A percentile compares a stretch with the other conserved stretches of the same genome.
phyloP scores from a whole-genome alignment of 2,329 filamentous ascomycete genomes.

The Calonectria montana region DNA sequence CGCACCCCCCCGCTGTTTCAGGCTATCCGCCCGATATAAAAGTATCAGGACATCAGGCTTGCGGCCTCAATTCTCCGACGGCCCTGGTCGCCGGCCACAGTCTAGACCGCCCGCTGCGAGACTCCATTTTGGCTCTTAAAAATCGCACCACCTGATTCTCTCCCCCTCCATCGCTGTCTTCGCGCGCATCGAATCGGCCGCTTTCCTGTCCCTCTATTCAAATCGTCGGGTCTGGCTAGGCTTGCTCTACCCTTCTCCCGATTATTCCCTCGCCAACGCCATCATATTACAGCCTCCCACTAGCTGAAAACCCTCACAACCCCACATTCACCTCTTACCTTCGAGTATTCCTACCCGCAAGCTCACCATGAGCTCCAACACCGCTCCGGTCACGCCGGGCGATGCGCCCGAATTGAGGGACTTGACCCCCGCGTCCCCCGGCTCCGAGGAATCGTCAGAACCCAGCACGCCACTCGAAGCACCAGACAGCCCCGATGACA shows the following conservation, averaged over 20 bases:
- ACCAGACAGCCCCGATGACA: conserved; percentile 49
- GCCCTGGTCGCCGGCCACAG: conserved; percentile 31
- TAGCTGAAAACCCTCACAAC: conserved; percentile 11
- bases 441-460: conserved; percentile 59
- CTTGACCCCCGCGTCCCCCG: conserved; percentile 55
- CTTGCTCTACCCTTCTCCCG: conserved; percentile 28
- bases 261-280: conserved; percentile 31
- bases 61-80: conserved; percentile 26
- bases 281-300: conserved; percentile 11
- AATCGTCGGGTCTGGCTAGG: conserved; percentile 24
- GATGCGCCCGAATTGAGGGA: conserved; percentile 51
- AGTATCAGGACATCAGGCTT: conserved; percentile 15
- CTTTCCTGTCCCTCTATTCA: conserved; percentile 37
- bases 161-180: conserved; percentile 40
- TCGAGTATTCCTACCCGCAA: not conserved
- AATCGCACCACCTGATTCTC: conserved; percentile 43
- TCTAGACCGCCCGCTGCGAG: conserved; percentile 41
- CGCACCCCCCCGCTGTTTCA: conserved; percentile 16
- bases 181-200: conserved; percentile 43
- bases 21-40: conserved; percentile 16
- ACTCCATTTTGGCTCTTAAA: conserved; percentile 40
- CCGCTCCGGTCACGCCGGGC: conserved; percentile 59
- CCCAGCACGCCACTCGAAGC: conserved; percentile 60
- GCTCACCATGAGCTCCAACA: conserved; percentile 47
- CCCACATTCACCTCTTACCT: not conserved